Evolutionary conservation across 2,329 filamentous ascomycete species (phyloP), one percentile per base, ranked within the genome.

Genomic region (Microcera coccophila): DNA sequence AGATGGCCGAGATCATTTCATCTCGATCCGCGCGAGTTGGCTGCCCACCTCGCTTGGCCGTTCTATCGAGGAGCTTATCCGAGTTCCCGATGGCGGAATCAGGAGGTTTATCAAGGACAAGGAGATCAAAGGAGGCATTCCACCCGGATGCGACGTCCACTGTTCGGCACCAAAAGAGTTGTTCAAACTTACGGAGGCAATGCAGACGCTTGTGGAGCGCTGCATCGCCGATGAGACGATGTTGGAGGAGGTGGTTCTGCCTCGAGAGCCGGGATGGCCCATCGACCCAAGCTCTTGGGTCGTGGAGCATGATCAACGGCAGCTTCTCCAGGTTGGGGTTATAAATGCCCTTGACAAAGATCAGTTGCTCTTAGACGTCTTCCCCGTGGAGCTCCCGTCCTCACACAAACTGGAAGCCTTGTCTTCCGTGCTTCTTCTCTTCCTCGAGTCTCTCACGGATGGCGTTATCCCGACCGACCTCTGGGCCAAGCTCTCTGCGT

Each of bases 1-100:
- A 10, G 80, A 85, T 39, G 94, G 94, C 1, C 79, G 90, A 36
- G 93, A 98, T 57, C 87, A 97, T 60, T 98, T 98, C 61, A 80
- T 98, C 29, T 85, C 90, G 0, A 73, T 95, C 1, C 82, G 79
- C 18, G 93, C 79, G 0, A 71, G 68, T 1, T 98, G 93, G 91
- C 70, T 84, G 3, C 85, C 86, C 8, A 89, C 88, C 0, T 87
- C 83, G 55, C 87, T 97, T 37, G 88, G 87, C 1, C 82, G 88
- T 28, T 90, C 87, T 0, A 76, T 98, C n/a, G 85, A 90, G 47
- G 90, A 95, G 58, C 75, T 98, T 8, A 88, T 94, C 38, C 81
- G 84, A 15, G 81, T 96, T 4, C 90, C 93, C 0, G 90, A 78
- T 10, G 89, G 90, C 4, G 85, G 93, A 4, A 86, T 86, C 44